Conservation (phyloP, 176 grass and related monocot genomes). For the Hyparrhenia diplandra region DNA sequence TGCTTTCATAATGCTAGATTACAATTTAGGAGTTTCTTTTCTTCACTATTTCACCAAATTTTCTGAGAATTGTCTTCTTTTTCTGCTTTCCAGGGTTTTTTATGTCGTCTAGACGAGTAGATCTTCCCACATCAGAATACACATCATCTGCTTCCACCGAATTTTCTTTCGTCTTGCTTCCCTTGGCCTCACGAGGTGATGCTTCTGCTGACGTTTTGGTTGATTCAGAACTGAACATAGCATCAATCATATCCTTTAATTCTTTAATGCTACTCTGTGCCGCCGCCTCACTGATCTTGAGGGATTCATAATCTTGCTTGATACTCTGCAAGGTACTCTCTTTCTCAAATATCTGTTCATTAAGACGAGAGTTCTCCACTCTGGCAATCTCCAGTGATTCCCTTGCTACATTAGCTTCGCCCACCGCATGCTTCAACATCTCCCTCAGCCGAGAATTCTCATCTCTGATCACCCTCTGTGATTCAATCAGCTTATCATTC, state of each 20-base stretch:
- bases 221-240: slow-evolving; percentile 51
- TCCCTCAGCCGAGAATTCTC: slow-evolving; percentile 76
- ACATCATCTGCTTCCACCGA: slow-evolving; percentile 29
- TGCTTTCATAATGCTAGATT: slow-evolving; percentile 26
- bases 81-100: slow-evolving; percentile 42
- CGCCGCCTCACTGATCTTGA: slow-evolving; percentile 78
- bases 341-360: slow-evolving; percentile 67
- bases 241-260: slow-evolving; percentile 69
- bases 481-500: slow-evolving; percentile 69
- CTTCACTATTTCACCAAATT: slow-evolving; percentile 55
- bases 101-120: slow-evolving; percentile 2
- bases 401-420: slow-evolving; percentile 62
- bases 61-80: slow-evolving; percentile 57
- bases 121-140: slow-evolving; percentile 34
- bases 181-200: slow-evolving; percentile 33
- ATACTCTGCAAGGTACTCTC: slow-evolving; percentile 53
- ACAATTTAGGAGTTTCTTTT: slow-evolving; percentile 37
- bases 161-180: slow-evolving; percentile 20
- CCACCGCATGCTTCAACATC: slow-evolving; percentile 76
- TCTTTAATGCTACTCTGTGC: slow-evolving; percentile 65
- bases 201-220: slow-evolving; percentile 33
- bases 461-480: slow-evolving; percentile 60
- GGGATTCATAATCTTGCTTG: slow-evolving; percentile 73
- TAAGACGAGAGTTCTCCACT: slow-evolving; percentile 66
- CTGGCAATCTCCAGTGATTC: slow-evolving; percentile 72